Evolutionary conservation across 495 filamentous ascomycete genomes (phyloP), one percentile per base, ranked within the genome.

Genomic region (Podospora comata): DNA sequence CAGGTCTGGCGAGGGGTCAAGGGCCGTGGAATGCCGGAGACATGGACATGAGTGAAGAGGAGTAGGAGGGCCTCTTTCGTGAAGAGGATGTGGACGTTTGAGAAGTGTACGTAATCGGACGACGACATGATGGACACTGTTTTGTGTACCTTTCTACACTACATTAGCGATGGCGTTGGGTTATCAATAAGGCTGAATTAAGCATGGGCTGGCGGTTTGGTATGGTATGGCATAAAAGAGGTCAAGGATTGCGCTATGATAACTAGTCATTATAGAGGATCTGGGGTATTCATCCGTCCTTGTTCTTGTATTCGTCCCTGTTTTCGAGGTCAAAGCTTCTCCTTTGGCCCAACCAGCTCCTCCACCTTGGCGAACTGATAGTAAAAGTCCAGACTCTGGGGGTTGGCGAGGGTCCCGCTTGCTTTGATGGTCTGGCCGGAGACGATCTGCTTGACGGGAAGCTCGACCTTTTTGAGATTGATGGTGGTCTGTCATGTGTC

Each of bases 401-500:
- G 90, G 73, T 95, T 95, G 27, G 91, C 82, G 70, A 95, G 77
- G 18, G 92, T 94, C 13, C 90, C 90, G 64, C 87, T 90, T 0
- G 91, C 86, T 79, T 90, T 91, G 76, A 95, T 86, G 66, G 79
- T 84, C 68, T 87, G 86, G 0, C 92, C 92, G 0, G 86, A 91
- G 1, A 95, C 88, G 65, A 94, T 93, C 78, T 92, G 90, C 81
- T 93, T 95, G 27, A 95, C 89, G 2, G 92, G 91, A 11, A 95
- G 74, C 73, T 95, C 92, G 23, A 95, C 91, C 76, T 95, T 95
- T 75, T 94, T 95, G 20, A 90, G 75, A 76, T 94, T 95, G 65
- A 95, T 87, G 5, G 92, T 94, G 1, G 87, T 90, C 89, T 92
- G 70, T 16, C 3, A 60, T 6, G 64, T 13, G 32, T 48, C 39